Conservation (phyloP, 352 stramenopile genomes). For the Phytopythium vexans region DNA sequence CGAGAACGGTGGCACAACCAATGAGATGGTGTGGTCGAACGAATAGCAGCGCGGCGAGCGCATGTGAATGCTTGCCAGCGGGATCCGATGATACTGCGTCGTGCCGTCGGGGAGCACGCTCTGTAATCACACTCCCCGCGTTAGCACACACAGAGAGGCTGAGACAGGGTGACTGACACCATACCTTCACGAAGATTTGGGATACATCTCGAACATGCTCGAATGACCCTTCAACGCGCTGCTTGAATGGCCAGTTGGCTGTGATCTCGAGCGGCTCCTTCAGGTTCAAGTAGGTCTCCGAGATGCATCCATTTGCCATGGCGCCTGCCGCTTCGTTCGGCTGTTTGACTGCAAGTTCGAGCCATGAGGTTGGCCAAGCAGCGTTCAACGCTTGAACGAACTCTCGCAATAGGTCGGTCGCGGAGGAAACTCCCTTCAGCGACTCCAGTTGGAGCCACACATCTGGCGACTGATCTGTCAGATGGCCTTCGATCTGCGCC, state of each 20-base stretch:
- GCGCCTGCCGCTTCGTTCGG: background rate
- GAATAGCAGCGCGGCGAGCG: slow-evolving; percentile 13
- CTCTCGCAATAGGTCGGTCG: too few species aligned
- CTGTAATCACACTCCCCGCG: slow-evolving; percentile 1
- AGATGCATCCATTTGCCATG: slow-evolving; percentile 6
- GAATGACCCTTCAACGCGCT: slow-evolving; percentile 25
- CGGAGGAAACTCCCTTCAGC: too few species aligned
- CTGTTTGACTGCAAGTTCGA: too few species aligned
- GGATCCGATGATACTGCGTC: slow-evolving; percentile 31
- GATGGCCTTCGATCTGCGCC: too few species aligned
- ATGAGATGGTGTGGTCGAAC: slow-evolving; percentile 31
- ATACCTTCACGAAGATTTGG: slow-evolving; percentile 38
- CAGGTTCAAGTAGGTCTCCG: background rate
- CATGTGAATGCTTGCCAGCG: slow-evolving; percentile 13
- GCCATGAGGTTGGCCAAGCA: too few species aligned
- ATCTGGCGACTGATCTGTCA: too few species aligned
- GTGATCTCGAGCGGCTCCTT: slow-evolving; percentile 42
- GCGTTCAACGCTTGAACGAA: too few species aligned
- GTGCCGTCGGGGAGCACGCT: slow-evolving; percentile 41
- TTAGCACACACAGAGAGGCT: background rate
- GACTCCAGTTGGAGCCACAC: too few species aligned
- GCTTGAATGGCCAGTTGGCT: slow-evolving; percentile 44
- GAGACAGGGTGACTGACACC: background rate
- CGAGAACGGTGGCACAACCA: slow-evolving; percentile 49
- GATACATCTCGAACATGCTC: slow-evolving; percentile 27